Evolutionary conservation across 1,284 basidiomycete genomes (phyloP).

Genomic region (Malassezia dermatis): DNA sequence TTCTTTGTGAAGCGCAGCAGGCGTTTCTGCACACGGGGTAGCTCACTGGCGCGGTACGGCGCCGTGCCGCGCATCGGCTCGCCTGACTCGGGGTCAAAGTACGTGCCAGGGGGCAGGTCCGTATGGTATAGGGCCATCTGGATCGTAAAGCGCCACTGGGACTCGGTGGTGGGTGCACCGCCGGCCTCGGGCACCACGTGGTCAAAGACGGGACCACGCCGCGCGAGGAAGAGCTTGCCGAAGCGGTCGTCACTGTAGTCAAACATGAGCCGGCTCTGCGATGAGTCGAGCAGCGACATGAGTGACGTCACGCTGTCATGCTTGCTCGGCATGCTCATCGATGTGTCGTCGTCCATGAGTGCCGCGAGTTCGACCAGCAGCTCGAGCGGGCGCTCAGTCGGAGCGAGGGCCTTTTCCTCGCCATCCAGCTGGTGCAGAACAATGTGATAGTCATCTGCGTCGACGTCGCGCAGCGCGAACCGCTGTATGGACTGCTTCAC

Average conservation of each 20-base stretch:
- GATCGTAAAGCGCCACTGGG: conserved; percentile 62
- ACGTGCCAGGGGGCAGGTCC: conserved; percentile 84
- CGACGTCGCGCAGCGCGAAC: conserved; percentile 58
- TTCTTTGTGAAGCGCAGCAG: conserved; percentile 65
- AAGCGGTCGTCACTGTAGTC: conserved; percentile 93
- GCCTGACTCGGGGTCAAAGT: conserved; percentile 80
- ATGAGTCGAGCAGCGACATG: conserved; percentile 76
- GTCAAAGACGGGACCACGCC: conserved; percentile 18
- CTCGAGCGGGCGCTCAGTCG: conserved; percentile 67
- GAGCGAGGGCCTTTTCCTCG: conserved; percentile 60
- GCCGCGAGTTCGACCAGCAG: conserved; percentile 77
- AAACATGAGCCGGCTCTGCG: conserved; percentile 76
- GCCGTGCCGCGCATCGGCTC: background rate
- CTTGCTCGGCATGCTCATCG: conserved; percentile 55
- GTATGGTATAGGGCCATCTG: conserved; percentile 74
- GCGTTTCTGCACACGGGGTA: conserved; percentile 14
- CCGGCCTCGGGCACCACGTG: background rate
- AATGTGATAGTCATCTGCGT: conserved; percentile 62
- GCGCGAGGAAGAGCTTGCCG: conserved; percentile 87
- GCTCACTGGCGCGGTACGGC: conserved; percentile 58
- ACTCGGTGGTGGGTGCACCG: background rate
- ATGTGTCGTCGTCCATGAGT: conserved; percentile 26
- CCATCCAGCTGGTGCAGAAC: conserved; percentile 85
- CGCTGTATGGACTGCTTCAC: conserved; percentile 84
- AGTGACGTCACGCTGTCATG: conserved; percentile 73